These are phyloP conservation scores for Mucor velutinosus DNA, from an alignment of 371 early-diverging fungal species.

Conservation along the genomic window DNA sequence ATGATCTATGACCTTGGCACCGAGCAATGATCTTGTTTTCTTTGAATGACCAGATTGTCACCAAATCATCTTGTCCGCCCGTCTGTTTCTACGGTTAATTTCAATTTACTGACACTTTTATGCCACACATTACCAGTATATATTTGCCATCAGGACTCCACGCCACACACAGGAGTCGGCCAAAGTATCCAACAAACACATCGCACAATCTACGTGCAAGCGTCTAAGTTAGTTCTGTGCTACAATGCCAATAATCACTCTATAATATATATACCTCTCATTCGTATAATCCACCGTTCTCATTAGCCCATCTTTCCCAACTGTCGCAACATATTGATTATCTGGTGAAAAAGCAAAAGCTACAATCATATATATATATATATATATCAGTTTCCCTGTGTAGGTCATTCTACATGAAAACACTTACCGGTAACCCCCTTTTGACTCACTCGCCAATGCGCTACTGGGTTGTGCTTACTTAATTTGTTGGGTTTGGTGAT, in stretches of 20 bases:
- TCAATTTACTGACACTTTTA: background rate
- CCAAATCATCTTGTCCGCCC: slow-evolving; percentile 93
- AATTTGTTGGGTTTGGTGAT: slow-evolving; percentile 53
- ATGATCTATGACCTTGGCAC: slow-evolving; percentile 92
- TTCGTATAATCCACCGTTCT: slow-evolving; percentile 62
- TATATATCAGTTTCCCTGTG: background rate
- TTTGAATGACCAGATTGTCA: slow-evolving; percentile 85
- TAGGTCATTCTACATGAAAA: background rate
- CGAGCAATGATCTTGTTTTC: slow-evolving; percentile 77
- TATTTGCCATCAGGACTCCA: slow-evolving; percentile 93
- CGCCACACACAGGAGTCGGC: slow-evolving; percentile 76
- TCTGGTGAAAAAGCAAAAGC: slow-evolving; percentile 87
- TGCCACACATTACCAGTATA: slow-evolving; percentile 63
- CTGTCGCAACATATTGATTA: slow-evolving; percentile 72
- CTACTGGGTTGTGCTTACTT: slow-evolving; percentile 69
- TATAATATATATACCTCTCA: slow-evolving; percentile 3
- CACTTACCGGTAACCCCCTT: slow-evolving; percentile 63
- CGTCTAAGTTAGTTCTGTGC: background rate
- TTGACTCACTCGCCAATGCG: slow-evolving; percentile 69
- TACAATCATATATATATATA: slow-evolving; percentile 10
- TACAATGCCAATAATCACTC: background rate
- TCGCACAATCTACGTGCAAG: slow-evolving; percentile 57
- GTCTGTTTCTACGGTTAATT: slow-evolving; percentile 30
- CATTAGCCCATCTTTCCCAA: slow-evolving; percentile 72
- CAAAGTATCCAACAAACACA: slow-evolving; percentile 77